Base-by-base conservation (phyloP, 164 flowering plant genomes). In the Houttuynia cordata region DNA sequence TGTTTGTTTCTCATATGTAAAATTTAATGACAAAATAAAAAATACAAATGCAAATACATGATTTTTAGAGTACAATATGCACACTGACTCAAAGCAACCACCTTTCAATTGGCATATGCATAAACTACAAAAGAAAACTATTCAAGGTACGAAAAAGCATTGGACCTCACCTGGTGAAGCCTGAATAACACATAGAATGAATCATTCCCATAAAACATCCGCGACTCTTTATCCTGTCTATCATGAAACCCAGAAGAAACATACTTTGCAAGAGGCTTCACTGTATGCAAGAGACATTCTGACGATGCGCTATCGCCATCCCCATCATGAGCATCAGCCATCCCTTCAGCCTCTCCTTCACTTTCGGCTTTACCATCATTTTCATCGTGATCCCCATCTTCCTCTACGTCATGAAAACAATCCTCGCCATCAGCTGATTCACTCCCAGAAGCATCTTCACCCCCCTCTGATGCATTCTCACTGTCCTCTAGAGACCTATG, bases 281-380 rank as follows among this genome's bases (percentile, higher is more conserved):
- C 93, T 19, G 81, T 66, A 13, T 50, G 72, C 18, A 88, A 74
- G 70, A 78, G 77, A 4, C 83, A 80, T 64, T 86, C 96, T 34
- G 88, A 69, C 21, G 68, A 53, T 34, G 67, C 56, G 24, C 82
- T 86, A 67, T 86, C 91, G 56, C 82, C 94, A 57, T 87, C 91
- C 58, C 68, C 79, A 72, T 85, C 92, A 69, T 80, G 84, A 12
- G 81, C 90, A 79, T 87, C 91, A 63, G 86, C 89, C 75, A 69
- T 78, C 53, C 86, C 92, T 70, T 90, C 98, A 58, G 86, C 97
- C 75, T 85, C 96, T 58, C 89, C 97, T 78, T 88, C 96, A 84
- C 92, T 88, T 71, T 88, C 97, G 34, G 80, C 94, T 71, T 88
- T 88, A 24, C 73, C 75, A 57, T 78, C 88, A 75, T 80, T 71